A percentile compares a stretch with the other conserved stretches of the same genome.
Evolutionary conservation across 2,329 filamentous ascomycete species (phyloP).

Genomic region (Elsinoe ampelina): DNA sequence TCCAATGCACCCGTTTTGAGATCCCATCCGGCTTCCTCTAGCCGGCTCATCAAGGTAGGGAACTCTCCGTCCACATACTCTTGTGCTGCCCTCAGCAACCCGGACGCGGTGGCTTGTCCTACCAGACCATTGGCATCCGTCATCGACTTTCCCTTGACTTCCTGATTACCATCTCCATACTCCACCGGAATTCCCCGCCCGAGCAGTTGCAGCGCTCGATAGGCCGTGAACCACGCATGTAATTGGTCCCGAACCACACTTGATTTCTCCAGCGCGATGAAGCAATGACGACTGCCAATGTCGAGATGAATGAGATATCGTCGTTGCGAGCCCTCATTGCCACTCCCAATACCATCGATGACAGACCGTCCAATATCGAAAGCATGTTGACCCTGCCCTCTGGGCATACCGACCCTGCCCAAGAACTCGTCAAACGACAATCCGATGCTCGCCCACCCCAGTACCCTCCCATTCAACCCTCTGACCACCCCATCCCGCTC

Average conservation of each 20-base stretch:
- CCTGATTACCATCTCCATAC: slow-evolving; percentile 1
- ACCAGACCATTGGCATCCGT: not conserved
- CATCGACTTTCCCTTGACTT: slow-evolving; percentile 18
- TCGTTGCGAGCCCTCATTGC: slow-evolving; percentile 29
- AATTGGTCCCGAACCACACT: slow-evolving; percentile 44
- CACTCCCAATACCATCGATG: slow-evolving; percentile 40
- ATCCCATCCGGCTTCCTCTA: slow-evolving; percentile 55
- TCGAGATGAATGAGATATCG: slow-evolving; percentile 13
- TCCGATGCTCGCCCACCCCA: slow-evolving; percentile 50
- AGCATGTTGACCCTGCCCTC: not conserved
- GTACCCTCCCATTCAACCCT: slow-evolving; percentile 34
- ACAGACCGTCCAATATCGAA: slow-evolving; percentile 34
- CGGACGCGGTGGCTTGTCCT: slow-evolving; percentile 21
- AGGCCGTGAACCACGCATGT: slow-evolving; percentile 44
- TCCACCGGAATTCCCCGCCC: slow-evolving; percentile 16
- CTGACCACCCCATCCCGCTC: slow-evolving; percentile 58
- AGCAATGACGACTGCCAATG: slow-evolving; percentile 23
- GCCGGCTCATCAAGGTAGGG: slow-evolving; percentile 32
- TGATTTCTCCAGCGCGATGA: slow-evolving; percentile 56
- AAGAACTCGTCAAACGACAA: slow-evolving; percentile 20
- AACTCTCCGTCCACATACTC: slow-evolving; percentile 36
- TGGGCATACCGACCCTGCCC: not conserved
- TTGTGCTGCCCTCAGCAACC: slow-evolving; percentile 36
- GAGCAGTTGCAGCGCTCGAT: slow-evolving; percentile 47
- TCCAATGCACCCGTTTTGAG: slow-evolving; percentile 55